phyloP scores from a whole-genome alignment of 129 eudicot species.

The Tagetes patula region DNA sequence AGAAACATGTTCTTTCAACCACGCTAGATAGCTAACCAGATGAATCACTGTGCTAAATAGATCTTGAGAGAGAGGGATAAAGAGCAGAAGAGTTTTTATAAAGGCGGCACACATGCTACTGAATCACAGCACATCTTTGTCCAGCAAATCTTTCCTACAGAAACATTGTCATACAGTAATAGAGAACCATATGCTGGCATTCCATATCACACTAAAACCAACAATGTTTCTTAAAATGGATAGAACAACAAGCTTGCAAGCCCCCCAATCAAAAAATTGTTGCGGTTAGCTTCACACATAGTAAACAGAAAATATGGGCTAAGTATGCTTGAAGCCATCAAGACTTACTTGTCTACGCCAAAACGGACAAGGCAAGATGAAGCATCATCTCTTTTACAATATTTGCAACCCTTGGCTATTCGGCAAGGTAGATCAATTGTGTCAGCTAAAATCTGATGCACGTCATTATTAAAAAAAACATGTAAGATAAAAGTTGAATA shows the following conservation, averaged over 20 bases:
- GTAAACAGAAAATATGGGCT: background rate
- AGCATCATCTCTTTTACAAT: constrained; percentile 64
- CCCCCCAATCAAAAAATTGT: background rate
- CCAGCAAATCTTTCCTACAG: background rate
- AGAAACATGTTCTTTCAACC: background rate
- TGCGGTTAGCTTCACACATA: background rate
- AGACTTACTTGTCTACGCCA: constrained; percentile 56
- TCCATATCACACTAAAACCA: constrained; percentile 4
- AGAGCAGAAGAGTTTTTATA: background rate
- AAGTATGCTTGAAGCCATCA: constrained; percentile 16
- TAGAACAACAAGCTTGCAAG: background rate
- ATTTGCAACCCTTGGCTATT: constrained; percentile 85
- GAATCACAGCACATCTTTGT: background rate
- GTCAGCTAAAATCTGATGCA: constrained; percentile 71
- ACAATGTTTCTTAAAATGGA: background rate
- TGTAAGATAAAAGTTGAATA: constrained; percentile 5
- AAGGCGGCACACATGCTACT: background rate
- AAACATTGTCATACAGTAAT: background rate
- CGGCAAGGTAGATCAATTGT: constrained; percentile 80
- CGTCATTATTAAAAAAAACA: constrained; percentile 5
- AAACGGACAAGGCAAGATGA: constrained; percentile 86
- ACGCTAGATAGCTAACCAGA: background rate
- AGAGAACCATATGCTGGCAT: background rate
- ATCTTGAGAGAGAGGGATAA: background rate
- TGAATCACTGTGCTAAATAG: background rate